Conservation (phyloP, 2,329 filamentous ascomycete genomes). For the Trichoderma polysporum region DNA sequence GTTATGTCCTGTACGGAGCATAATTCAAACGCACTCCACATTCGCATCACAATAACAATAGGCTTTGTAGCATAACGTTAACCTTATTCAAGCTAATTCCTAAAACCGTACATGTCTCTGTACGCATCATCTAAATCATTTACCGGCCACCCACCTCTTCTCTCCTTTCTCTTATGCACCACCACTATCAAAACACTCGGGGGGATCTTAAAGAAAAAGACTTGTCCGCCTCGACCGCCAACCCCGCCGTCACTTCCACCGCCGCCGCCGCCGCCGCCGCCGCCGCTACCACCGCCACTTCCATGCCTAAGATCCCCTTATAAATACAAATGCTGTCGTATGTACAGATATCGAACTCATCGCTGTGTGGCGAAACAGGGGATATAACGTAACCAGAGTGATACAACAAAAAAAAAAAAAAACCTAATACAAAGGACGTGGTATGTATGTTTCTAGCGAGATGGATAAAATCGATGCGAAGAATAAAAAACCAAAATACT, state of each 20-base stretch:
- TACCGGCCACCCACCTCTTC: background rate
- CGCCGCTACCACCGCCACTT: background rate
- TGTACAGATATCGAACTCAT: conserved; percentile 14
- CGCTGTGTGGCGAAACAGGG: conserved; percentile 1
- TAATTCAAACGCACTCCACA: background rate
- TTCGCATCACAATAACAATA: background rate
- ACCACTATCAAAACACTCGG: background rate
- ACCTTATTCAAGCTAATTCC: background rate
- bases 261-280: background rate
- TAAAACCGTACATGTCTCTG: background rate
- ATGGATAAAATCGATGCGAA: background rate
- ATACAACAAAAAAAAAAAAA: background rate
- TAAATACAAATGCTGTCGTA: conserved; percentile 14
- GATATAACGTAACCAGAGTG: conserved; percentile 7
- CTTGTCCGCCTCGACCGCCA: background rate
- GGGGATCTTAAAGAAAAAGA: background rate
- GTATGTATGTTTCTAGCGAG: conserved; percentile 5
- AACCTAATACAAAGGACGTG: background rate
- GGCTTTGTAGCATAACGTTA: background rate
- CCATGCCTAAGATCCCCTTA: background rate
- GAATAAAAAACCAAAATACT: background rate
- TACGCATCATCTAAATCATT: background rate
- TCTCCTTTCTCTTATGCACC: background rate
- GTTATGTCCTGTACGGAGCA: background rate
- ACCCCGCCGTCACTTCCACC: background rate